Evolutionary conservation across 805 yeast species (phyloP), one percentile per base, ranked within the genome.

Genomic region (Teunomyces aglyptinius): DNA sequence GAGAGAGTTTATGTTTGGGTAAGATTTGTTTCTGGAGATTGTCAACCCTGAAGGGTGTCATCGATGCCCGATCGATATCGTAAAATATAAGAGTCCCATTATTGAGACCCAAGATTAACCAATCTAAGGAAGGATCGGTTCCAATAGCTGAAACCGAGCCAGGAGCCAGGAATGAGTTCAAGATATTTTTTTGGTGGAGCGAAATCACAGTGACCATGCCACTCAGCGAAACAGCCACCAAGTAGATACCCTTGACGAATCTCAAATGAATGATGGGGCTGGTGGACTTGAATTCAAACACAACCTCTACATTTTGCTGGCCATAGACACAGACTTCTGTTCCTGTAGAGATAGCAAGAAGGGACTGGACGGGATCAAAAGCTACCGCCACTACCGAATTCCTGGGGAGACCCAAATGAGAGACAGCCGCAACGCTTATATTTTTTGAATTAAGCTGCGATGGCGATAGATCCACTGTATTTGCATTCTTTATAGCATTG

Each of bases 71-170:
- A 59, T 90, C 97, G 13, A 92, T 82, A 62, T 94, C 96, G 59
- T 77, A 92, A 6, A 85, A 82, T 26, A 81, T 64, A 1, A 86
- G 65, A 2, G 80, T 63, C 1, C 99, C 99, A 61, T 83, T 89
- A 41, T 80, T 77, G 44, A 89, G 68, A 3, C 98, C 99, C 16
- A 92, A 57, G 38, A 85, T 74, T 12, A 92, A 67, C 89, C 94
- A 94, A 64, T 91, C 97, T 52, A 94, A 63, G 0, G 95, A 77
- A 2, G 97, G 97, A 58, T 94, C 99, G 1, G 86, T 65, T 48
- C 81, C 94, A 11, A 84, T 71, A 2, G 87, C 76, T 1, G 87
- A 75, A n/a, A 91, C 76, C 10, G 77, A 73, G 1, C 86, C 83
- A 1, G 86, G 85, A 1, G 89, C 77, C 49, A 77, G 75, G 55